These are phyloP conservation scores for Sungouiella blattae DNA, from an alignment of 805 yeast genomes.

Conservation along the genomic window DNA sequence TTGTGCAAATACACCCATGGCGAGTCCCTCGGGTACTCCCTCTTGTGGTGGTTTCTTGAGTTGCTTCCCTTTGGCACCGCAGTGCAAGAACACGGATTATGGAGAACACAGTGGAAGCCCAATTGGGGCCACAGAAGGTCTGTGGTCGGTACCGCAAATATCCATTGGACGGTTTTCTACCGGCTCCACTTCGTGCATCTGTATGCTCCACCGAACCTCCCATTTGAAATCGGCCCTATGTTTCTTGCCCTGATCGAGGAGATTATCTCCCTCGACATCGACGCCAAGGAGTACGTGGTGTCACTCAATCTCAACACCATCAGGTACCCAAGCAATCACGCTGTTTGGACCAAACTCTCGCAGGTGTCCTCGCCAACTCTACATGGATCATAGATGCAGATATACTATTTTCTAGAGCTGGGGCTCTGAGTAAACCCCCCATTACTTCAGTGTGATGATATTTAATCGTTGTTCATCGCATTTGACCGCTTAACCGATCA, in stretches of 20 bases:
- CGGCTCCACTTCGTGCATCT: conserved; percentile 44
- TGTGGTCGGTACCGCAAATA: conserved; percentile 43
- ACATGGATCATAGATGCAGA: no score
- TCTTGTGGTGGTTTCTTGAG: conserved; percentile 63
- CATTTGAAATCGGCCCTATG: conserved; percentile 15
- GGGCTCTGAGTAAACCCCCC: no score
- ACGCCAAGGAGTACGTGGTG: not conserved
- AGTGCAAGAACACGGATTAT: conserved; percentile 44
- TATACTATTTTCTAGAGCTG: no score
- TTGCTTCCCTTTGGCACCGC: conserved; percentile 55
- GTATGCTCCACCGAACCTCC: conserved; percentile 39
- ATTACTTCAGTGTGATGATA: not conserved
- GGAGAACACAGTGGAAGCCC: conserved; percentile 50
- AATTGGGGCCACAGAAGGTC: conserved; percentile 53
- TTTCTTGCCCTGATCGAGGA: conserved; percentile 20
- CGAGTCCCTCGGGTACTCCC: conserved; percentile 5
- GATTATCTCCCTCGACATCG: conserved; percentile 4
- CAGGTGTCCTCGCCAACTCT: no score
- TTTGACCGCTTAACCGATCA: conserved; percentile 66
- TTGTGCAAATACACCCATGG: conserved; percentile 30
- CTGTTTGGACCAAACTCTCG: conserved; percentile 1
- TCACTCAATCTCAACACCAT: not conserved
- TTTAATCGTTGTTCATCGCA: not conserved
- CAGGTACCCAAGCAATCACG: not conserved
- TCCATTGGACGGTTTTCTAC: conserved; percentile 69